Percentiles rank a stretch among this genome's conserved stretches.
Evolutionary conservation across 495 filamentous ascomycete genomes (phyloP).

Genomic region (Thermothielavioides terrestris): DNA sequence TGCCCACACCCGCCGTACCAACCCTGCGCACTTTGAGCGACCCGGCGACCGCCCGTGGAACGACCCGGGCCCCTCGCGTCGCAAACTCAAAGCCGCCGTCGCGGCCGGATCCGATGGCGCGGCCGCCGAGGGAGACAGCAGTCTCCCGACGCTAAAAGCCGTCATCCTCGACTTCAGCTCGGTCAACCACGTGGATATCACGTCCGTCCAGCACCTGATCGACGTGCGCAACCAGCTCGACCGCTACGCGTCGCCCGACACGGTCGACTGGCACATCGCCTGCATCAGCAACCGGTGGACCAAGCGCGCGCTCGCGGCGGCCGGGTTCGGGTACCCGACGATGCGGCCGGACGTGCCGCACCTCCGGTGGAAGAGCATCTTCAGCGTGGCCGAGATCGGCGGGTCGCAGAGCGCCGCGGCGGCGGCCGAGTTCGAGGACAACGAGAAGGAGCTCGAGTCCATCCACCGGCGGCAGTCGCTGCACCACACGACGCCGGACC

Average conservation of each 20-base stretch:
- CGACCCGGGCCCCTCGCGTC: conserved; percentile 65
- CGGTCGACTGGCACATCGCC: conserved; percentile 93
- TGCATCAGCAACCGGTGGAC: conserved; percentile 96
- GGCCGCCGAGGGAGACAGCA: conserved; percentile 35
- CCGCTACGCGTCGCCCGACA: conserved; percentile 70
- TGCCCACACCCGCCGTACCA: conserved; percentile 67
- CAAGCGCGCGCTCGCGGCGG: conserved; percentile 84
- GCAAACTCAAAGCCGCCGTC: conserved; percentile 29
- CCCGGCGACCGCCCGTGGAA: conserved; percentile 94
- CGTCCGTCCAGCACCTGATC: conserved; percentile 88
- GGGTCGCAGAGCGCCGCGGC: conserved; percentile 59
- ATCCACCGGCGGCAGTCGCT: background rate
- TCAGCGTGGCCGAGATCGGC: conserved; percentile 84
- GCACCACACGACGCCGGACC: background rate
- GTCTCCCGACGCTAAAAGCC: conserved; percentile 74
- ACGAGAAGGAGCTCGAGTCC: conserved; percentile 44
- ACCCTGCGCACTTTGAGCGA: conserved; percentile 49
- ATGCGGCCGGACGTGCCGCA: conserved; percentile 41
- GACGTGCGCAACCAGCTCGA: conserved; percentile 97
- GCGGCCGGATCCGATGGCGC: conserved; percentile 24
- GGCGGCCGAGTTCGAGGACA: conserved; percentile 43
- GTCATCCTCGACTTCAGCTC: conserved; percentile 92
- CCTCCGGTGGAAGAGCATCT: conserved; percentile 88
- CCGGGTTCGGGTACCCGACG: conserved; percentile 85
- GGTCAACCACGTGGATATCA: conserved; percentile 94